Evolutionary conservation across 2,329 filamentous ascomycete genomes (phyloP), one percentile per base, ranked within the genome.

Genomic region (Botryosphaeria agaves): DNA sequence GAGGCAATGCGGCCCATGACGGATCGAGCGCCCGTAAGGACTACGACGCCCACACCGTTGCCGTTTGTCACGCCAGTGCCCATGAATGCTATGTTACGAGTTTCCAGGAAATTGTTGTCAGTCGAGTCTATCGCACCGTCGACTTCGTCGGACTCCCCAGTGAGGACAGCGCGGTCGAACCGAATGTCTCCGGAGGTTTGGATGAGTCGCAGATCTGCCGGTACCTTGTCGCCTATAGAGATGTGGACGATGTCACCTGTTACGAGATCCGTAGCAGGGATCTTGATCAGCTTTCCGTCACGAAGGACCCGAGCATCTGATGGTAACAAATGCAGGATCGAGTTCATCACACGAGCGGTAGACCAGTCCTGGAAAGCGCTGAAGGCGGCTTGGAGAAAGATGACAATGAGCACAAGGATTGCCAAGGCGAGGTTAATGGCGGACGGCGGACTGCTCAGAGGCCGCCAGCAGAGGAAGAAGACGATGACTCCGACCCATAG

Each of bases 321-420:
- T 0, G 61, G 61, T 0, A 64, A 35, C 8, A 65, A 42, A 32
- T 59, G 54, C 2, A 56, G 48, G 29, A 64, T 64, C 17, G 59
- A 57, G 12, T 59, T 56, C 56, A 64, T 63, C 0, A 55, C 59
- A 26, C 53, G 49, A 12, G 48, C 47, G 2, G 57, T 62, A 1
- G 58, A 62, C 56, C 57, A 63, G 32, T 63, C 59, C 40, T 61
- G 56, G 28, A 62, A 63, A 5, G 55, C 57, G 0, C 55, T 58
- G 39, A 63, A 63, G 18, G 45, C 43, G 19, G 60, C 59, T 34
- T 63, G 59, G 1, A 62, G 51, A 18, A 57, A 40, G 32, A 63
- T 62, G 36, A 63, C 59, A 26, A 63, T 56, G 38, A 63, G 40
- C 20, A 64, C 51, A 1, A 64, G 49, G 28, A 63, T 53, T 4